These are phyloP conservation scores for Mycosarcoma maydis DNA, from an alignment of 1,284 basidiomycete genomes.

Conservation along the genomic window DNA sequence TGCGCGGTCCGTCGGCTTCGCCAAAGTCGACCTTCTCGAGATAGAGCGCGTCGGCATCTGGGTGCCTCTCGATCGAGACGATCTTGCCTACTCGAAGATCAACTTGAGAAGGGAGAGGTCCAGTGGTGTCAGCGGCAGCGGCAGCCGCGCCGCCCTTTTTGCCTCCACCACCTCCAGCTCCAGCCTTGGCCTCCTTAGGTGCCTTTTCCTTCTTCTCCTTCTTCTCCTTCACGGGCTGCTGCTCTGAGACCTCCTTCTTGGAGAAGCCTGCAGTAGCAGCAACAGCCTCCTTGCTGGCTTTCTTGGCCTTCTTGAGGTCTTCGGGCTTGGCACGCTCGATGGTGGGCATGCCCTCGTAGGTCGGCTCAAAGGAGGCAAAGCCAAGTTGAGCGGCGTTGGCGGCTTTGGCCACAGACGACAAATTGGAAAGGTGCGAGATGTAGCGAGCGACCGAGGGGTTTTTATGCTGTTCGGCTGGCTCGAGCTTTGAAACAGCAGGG, in stretches of 20 bases:
- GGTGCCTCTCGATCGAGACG: constrained; percentile 61
- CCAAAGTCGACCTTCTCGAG: constrained; percentile 66
- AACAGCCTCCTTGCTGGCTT: constrained; percentile 54
- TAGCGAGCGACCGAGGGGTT: constrained; percentile 63
- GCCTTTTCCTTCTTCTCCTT: constrained; percentile 61
- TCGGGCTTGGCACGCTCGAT: constrained; percentile 56
- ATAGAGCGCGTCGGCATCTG: constrained; percentile 65
- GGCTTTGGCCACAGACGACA: constrained; percentile 41
- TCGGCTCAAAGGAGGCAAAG: constrained; percentile 57
- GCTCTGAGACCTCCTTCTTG: constrained; percentile 22
- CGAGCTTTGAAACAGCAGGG: constrained; percentile 56
- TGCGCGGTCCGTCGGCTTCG: constrained; percentile 64
- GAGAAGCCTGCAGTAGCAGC: constrained; percentile 15
- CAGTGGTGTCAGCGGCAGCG: constrained; percentile 44
- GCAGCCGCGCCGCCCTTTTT: constrained; percentile 50
- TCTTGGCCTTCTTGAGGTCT: constrained; percentile 54
- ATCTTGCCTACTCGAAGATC: constrained; percentile 66
- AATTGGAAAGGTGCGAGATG: constrained; percentile 63
- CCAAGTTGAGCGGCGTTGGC: constrained; percentile 44
- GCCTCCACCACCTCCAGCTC: constrained; percentile 42
- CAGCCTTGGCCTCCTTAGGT: constrained; percentile 56
- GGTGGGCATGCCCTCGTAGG: constrained; percentile 62
- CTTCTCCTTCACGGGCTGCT: constrained; percentile 41
- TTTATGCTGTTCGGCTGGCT: constrained; percentile 58
- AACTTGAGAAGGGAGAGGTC: constrained; percentile 60